Conservation (phyloP, 2,329 filamentous ascomycete species). For the Leptographium lundbergii region DNA sequence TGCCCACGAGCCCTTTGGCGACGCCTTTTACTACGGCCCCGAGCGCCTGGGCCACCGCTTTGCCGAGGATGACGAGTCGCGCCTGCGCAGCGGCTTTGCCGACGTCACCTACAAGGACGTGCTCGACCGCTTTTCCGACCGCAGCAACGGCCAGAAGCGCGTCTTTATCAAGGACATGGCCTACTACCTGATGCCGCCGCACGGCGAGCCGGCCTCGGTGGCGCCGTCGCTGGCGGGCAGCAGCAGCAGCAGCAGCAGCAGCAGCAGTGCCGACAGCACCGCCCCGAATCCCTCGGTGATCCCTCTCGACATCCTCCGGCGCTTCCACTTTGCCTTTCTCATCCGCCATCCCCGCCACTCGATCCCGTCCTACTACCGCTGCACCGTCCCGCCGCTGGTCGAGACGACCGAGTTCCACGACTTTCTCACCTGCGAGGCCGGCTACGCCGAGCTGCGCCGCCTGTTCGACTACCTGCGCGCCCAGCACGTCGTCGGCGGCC, state of each 20-base stretch:
- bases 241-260: slow-evolving; percentile 13
- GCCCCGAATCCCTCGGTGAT: slow-evolving; percentile 81
- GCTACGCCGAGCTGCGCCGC: slow-evolving; percentile 75
- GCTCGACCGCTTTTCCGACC: slow-evolving; percentile 58
- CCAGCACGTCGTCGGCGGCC: slow-evolving; percentile 56
- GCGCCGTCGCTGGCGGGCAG: slow-evolving; percentile 60
- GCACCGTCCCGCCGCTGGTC: slow-evolving; percentile 78
- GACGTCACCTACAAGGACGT: slow-evolving; percentile 65
- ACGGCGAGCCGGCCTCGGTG: slow-evolving; percentile 52
- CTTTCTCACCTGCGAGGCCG: slow-evolving; percentile 80
- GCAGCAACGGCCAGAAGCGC: slow-evolving; percentile 66
- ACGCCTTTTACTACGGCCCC: slow-evolving; percentile 91
- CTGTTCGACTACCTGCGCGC: slow-evolving; percentile 75
- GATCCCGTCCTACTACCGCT: slow-evolving; percentile 90
- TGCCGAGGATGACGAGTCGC: slow-evolving; percentile 47
- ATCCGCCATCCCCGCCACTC: slow-evolving; percentile 90
- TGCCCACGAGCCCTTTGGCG: slow-evolving; percentile 91
- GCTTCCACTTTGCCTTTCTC: slow-evolving; percentile 90
- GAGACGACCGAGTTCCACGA: slow-evolving; percentile 72
- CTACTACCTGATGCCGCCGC: slow-evolving; percentile 75
- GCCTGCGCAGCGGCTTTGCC: slow-evolving; percentile 51
- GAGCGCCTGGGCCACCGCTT: slow-evolving; percentile 76
- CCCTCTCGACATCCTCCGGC: slow-evolving; percentile 57
- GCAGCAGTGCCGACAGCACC: too few relatives aligned
- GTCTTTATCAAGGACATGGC: slow-evolving; percentile 98